Evolutionary conservation across 2,329 filamentous ascomycete species (phyloP).

Genomic region (Aspergillus flavus): DNA sequence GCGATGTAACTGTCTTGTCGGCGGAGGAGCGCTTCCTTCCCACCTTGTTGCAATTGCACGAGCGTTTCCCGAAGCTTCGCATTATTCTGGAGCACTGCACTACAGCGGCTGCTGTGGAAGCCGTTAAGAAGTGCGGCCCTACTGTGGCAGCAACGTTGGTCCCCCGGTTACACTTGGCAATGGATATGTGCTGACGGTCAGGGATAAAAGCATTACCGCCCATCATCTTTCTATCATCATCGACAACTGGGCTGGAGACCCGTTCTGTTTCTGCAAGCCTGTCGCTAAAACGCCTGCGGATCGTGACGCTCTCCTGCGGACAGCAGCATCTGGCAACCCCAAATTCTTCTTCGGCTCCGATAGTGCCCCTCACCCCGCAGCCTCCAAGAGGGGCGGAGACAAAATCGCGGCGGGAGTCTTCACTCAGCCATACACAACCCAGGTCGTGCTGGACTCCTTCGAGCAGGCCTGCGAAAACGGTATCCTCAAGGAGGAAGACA

Average conservation of each 20-base stretch:
- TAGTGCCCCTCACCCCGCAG: constrained; percentile 66
- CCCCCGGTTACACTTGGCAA: not conserved
- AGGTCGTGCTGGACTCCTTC: constrained; percentile 61
- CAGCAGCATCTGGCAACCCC: constrained; percentile 56
- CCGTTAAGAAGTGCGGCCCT: constrained; percentile 74
- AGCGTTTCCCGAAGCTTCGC: constrained; percentile 65
- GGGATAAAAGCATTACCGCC: constrained; percentile 70
- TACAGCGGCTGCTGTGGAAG: constrained; percentile 76
- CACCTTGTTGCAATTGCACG: constrained; percentile 72
- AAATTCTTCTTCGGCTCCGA: constrained; percentile 74
- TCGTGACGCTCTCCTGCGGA: constrained; percentile 70
- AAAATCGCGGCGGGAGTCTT: constrained; percentile 61
- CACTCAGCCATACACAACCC: constrained; percentile 63
- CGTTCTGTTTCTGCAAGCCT: constrained; percentile 80
- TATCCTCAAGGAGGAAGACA: constrained; percentile 55
- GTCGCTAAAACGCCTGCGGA: constrained; percentile 73
- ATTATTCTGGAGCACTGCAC: constrained; percentile 81
- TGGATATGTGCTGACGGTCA: not conserved
- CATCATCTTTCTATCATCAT: constrained; percentile 83
- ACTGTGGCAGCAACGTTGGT: constrained; percentile 61
- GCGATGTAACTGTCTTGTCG: constrained; percentile 61
- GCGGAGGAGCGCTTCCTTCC: constrained; percentile 80
- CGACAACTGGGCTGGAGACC: constrained; percentile 70
- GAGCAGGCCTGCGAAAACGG: constrained; percentile 58
- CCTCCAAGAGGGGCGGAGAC: constrained; percentile 57